Conservation (phyloP, 768 basidiomycete species). For the Amanita exitialis region DNA sequence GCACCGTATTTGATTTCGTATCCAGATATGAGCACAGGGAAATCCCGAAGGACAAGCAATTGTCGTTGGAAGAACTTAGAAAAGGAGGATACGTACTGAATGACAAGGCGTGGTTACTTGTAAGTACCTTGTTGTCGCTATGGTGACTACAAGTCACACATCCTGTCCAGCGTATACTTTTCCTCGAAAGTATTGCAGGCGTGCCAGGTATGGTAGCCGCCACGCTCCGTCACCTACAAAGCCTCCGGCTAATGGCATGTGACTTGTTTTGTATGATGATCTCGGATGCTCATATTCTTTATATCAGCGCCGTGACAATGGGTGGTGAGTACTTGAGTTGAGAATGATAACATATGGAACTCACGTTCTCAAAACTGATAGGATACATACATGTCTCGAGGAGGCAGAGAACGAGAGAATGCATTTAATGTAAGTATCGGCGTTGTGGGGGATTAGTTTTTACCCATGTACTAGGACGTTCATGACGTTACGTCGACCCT, state of each 20-base stretch:
- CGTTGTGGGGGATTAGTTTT: not conserved
- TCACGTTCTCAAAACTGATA: conserved; percentile 29
- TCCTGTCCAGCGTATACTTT: conserved; percentile 33
- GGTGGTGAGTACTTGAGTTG: conserved; percentile 35
- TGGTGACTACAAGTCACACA: not conserved
- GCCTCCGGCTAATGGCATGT: conserved; percentile 78
- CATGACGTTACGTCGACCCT: conserved; percentile 82
- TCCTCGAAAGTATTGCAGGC: conserved; percentile 85
- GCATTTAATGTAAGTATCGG: conserved; percentile 67
- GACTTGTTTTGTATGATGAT: not conserved
- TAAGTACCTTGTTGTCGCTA: conserved; percentile 20
- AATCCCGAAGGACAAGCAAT: conserved; percentile 47
- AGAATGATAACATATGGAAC: not conserved
- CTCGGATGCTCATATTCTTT: conserved; percentile 1
- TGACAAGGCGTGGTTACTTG: conserved; percentile 69
- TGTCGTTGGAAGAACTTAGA: conserved; percentile 67
- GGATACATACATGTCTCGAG: conserved; percentile 90
- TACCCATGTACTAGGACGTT: conserved; percentile 58
- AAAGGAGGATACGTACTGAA: conserved; percentile 65
- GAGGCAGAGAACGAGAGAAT: conserved; percentile 98
- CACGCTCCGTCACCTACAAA: conserved; percentile 77
- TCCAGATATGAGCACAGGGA: conserved; percentile 77
- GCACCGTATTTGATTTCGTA: conserved; percentile 72
- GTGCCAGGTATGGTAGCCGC: conserved; percentile 97
- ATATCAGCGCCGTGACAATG: conserved; percentile 37